Evolutionary conservation across 1,139 yeast genomes (phyloP), one percentile per base, ranked within the genome.

Genomic region (Debaryomyces coudertii): DNA sequence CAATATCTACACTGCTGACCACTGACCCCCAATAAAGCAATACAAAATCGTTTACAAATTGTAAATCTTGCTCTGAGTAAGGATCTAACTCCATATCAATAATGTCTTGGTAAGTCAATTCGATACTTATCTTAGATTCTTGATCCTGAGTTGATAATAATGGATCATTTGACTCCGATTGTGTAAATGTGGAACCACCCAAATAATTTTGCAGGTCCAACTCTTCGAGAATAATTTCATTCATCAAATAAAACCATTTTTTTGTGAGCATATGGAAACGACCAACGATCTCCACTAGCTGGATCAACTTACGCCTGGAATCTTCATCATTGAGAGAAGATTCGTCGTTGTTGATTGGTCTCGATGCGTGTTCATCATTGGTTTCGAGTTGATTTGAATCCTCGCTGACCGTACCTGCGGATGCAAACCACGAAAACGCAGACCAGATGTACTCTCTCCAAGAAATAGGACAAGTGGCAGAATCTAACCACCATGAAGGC

Each of bases 401-500:
- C 24, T 55, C 55, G 20, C 38, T 28, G 12, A 76, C 73, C 50
- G 79, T 85, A 4, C 96, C 96, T 2, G 95, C 95, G 28, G 89
- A 81, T 2, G 93, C 92, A 85, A 90, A 86, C 90, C 93, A 87
- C 33, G 86, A 74, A 49, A 87, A 76, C 0, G 92, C 90, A 48
- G 82, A 79, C 83, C 90, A 84, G 1, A 85, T 69, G 43, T 79
- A 75, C 56, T 85, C 89, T 38, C 76, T 69, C 83, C 90, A 80
- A 1, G 89, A 76, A 20, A 78, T 61, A 1, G 85, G 74, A 47
- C 81, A 85, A 1, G 80, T 71, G 1, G 74, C 71, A 3, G 62
- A 56, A 1, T 61, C 58, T 2, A 60, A 47, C 82, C 82, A 77
- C 82, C 82, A 78, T 14, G 56, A 50, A 1, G 76, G 76, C 49